Evolutionary conservation across 148 eudicot genomes (phyloP), one percentile per base, ranked within the genome.

Genomic region (Nepenthes gracilis): DNA sequence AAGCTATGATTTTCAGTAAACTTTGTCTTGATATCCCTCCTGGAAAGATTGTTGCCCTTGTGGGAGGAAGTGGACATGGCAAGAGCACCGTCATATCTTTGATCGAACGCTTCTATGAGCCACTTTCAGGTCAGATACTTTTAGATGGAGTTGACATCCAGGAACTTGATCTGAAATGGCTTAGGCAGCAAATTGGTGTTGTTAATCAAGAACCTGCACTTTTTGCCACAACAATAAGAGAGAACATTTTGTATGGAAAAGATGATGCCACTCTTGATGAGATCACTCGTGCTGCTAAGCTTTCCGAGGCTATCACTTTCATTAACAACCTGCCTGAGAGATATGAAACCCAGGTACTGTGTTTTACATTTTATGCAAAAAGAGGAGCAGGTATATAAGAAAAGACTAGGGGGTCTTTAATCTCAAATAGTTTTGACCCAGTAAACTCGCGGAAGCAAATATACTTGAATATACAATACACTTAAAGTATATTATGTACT

Each of bases 141-240:
- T 65, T 93, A 72, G 99, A 93, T 74, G 85, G 92, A 55, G 64
- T 33, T 70, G 79, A 86, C 72, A 83, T 86, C 15, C 67, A 70
- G 62, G 89, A 83, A 45, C 84, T 93, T 54, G 96, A 93, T 71
- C 67, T 83, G 57, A 84, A 78, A 60, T 93, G 99, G 99, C 80
- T 93, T 34, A 78, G 99, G 67, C 78, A 78, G 40, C 95, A 86
- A 70, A 84, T 88, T 64, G 96, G 99, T 34, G 66, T 93, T 74
- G 99, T 93, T 34, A 93, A 77, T 78, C 99, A 93, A 73, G 99
- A 93, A 70, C 97, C 99, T 49, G 96, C 97, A 53, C 92, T 93
- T 38, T 93, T 93, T 69, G 97, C 99, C 4, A 93, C 99, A 52
- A 84, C 90, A 51, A 93, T 93, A 4, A 68, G 81, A 65, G 99